Base-by-base conservation (phyloP, 768 basidiomycete genomes). In the Boletellus ananiceps region DNA sequence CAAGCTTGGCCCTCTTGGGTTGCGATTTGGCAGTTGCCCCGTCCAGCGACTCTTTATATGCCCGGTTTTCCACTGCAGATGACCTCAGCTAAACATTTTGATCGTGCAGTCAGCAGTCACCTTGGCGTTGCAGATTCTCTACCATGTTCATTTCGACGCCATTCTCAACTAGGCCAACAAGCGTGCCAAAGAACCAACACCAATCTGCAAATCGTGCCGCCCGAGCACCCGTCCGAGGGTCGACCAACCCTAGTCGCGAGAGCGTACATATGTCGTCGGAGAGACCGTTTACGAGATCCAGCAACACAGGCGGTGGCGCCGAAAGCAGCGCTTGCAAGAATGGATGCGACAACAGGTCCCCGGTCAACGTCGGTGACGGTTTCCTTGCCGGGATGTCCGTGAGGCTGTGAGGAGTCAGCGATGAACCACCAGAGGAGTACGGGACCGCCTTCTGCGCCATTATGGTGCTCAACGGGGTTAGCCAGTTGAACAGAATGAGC, bases 191-290 rank as follows among this genome's bases (percentile, higher is more conserved):
- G 54, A 93, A 76, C 90, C 89, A 93, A 63, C 89, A 90, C 86
- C 86, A 91, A 65, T 92, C 82, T 2, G 89, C 81, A 60, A 90
- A 81, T 11, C 81, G 78, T 32, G 73, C 88, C 3, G 88, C 90
- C 32, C 82, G 78, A 43, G 79, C 75, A 15, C 90, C 90, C 1
- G 77, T 68, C 43, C 72, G 75, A 56, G 79, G 77, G 5, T 85
- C 80, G 4, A 92, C 57, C 9, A 93, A 68, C 1, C 89, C 90
- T 25, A 92, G 68, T 51, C 73, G 74, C 12, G 85, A 81, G 57
- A 83, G 79, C n/a, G 88, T 89, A 40, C 78, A 76, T n/a, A 88
- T 64, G 67, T 93, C 90, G 58, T 93, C 89, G 7, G 90, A 77
- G 32, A 83, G 64, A 3, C 83, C 82, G 56, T 86, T 83, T 45